Evolutionary conservation across 1,284 basidiomycete genomes (phyloP), one percentile per base, ranked within the genome.

Genomic region (Rhodotorula glutinis): DNA sequence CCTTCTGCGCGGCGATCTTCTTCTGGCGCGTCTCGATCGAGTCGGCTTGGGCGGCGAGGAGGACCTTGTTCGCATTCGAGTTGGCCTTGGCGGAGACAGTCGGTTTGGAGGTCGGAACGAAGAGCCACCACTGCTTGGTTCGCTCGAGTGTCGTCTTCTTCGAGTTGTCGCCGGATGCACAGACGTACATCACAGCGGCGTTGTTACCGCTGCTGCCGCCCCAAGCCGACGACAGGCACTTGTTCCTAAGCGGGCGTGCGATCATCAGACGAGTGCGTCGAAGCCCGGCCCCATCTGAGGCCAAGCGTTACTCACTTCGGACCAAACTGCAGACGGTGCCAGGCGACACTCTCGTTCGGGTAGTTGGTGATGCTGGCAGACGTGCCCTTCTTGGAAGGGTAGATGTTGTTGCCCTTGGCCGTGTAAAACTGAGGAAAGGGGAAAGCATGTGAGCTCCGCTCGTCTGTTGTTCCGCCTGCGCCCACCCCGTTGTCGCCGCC

Each of bases 41-140:
- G 43, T 72, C 64, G 46, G 56, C 53, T 13, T 72, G 70, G 7
- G 70, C 70, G 46, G 70, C 70, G 60, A 72, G 60, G 29, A 72
- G 65, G 46, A 65, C 58, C 17, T 23, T 23, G 55, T 69, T 68
- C 16, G 58, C 56, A 33, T 57, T 43, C 5, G 65, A 60, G 54
- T 60, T 66, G 19, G 60, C 1, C 21, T 57, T 30, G 2, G 62
- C 43, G 0, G 23, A 11, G 1, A 38, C 63, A n/a, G 46, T 57
- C 25, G 62, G 62, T 29, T 69, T 69, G 38, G 40, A 51, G 11
- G 66, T 58, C 14, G 70, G 65, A 25, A 72, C 65, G 11, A 65
- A 49, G 13, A 72, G 47, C 57, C 59, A 72, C 47, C 59, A 69
- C 25, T 57, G 55, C 58, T 71, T 71, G 23, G 69, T 71, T 30